These are phyloP conservation scores for Colletotrichum navitas DNA, from an alignment of 2,329 filamentous ascomycete species.

Conservation along the genomic window DNA sequence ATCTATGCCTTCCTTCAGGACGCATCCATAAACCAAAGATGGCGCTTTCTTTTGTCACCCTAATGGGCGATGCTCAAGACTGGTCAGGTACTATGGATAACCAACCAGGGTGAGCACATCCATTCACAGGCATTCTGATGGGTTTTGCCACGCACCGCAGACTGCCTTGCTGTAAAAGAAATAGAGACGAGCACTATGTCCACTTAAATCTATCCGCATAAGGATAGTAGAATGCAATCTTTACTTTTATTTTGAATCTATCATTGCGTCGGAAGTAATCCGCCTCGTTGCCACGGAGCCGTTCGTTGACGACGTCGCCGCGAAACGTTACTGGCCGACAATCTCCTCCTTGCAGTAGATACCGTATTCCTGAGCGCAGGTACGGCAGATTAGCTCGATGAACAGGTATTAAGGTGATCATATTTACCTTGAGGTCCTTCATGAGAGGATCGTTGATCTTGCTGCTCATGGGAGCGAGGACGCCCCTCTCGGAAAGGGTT, in stretches of 20 bases:
- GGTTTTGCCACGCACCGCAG: not conserved
- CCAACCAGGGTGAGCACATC: not conserved
- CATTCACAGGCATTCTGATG: not conserved
- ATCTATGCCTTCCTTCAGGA: rapidly evolving
- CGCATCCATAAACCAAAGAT: not conserved
- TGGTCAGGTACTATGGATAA: not conserved
- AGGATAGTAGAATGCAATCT: not conserved
- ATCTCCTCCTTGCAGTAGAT: constrained; percentile 12
- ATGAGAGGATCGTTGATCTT: constrained; percentile 81
- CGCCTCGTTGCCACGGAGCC: too few species aligned
- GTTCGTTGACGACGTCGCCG: not conserved
- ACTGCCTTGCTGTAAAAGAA: not conserved
- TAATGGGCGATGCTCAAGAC: not conserved
- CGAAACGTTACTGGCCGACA: not conserved
- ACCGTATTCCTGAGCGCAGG: not conserved
- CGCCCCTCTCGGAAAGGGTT: constrained; percentile 77
- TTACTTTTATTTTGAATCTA: not conserved
- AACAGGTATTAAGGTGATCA: constrained; percentile 50
- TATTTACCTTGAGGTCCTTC: constrained; percentile 81
- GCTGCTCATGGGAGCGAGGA: constrained; percentile 81
- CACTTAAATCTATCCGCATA: not conserved
- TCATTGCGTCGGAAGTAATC: not conserved
- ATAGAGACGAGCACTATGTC: not conserved
- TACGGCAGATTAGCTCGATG: not conserved
- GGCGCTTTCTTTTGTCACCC: not conserved